Conservation (phyloP, 345 rosid genomes). For the Cochlearia excelsa region DNA sequence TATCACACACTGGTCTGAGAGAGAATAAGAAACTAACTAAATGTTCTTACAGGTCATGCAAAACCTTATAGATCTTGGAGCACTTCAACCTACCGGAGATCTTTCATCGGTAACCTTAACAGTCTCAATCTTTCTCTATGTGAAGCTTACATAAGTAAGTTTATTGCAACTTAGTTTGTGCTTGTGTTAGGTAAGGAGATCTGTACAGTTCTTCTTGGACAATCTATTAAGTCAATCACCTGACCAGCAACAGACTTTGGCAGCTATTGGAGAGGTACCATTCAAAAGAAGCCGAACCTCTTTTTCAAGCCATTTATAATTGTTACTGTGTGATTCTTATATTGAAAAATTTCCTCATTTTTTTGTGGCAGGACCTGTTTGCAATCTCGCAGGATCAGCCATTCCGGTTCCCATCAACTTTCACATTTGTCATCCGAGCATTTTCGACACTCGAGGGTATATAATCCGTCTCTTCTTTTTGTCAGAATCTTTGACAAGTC, state of each 20-base stretch:
- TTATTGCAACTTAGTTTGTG: conserved; percentile 6
- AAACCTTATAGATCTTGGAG: conserved; percentile 80
- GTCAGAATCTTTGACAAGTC: background rate
- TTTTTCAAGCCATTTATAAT: background rate
- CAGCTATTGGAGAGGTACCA: conserved; percentile 89
- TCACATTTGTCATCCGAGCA: conserved; percentile 84
- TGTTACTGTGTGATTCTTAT: conserved; percentile 11
- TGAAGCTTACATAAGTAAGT: conserved; percentile 10
- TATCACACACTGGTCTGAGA: conserved; percentile 21
- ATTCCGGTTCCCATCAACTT: conserved; percentile 85
- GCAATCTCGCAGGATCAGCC: conserved; percentile 95
- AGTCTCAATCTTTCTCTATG: conserved; percentile 20
- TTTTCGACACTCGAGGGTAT: conserved; percentile 93
- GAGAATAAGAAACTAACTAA: conserved; percentile 19
- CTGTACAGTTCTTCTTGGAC: conserved; percentile 90
- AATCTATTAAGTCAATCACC: conserved; percentile 73
- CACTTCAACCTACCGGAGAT: conserved; percentile 95
- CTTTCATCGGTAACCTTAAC: conserved; percentile 60
- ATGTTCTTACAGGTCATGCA: conserved; percentile 64
- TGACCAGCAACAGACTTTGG: conserved; percentile 79
- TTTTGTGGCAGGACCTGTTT: conserved; percentile 70
- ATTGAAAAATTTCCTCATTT: background rate
- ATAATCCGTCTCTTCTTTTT: conserved; percentile 16
- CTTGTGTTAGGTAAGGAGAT: conserved; percentile 74
- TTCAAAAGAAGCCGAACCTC: conserved; percentile 11